These are phyloP conservation scores for Ustilago tritici DNA, from an alignment of 1,284 basidiomycete species.

Conservation along the genomic window DNA sequence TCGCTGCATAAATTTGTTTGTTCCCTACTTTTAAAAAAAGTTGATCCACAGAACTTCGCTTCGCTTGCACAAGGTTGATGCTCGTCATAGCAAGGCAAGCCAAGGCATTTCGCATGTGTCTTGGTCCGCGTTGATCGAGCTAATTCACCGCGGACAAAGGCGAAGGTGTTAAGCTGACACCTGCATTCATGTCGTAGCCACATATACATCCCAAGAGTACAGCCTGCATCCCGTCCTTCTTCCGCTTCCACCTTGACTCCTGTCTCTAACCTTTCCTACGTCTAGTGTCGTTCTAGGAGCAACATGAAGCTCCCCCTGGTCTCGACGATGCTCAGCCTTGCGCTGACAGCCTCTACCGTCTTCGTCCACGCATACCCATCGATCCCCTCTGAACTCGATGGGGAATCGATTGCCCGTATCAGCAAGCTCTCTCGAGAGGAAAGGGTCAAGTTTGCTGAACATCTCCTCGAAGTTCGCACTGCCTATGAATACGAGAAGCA, in stretches of 20 bases:
- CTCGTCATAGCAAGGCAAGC: slow-evolving; percentile 6
- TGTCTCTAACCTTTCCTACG: not conserved
- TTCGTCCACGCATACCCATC: slow-evolving; percentile 24
- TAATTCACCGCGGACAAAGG: not conserved
- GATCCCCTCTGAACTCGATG: slow-evolving; percentile 26
- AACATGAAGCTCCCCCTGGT: slow-evolving; percentile 31
- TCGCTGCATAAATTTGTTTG: slow-evolving; percentile 5
- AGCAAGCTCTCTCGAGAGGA: slow-evolving; percentile 24
- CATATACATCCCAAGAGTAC: not conserved
- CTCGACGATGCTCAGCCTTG: slow-evolving; percentile 19
- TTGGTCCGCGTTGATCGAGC: not conserved
- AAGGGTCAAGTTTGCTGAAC: slow-evolving; percentile 28
- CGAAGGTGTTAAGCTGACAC: not conserved
- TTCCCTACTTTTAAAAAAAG: not conserved
- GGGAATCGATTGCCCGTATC: slow-evolving; percentile 35
- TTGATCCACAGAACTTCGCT: not conserved
- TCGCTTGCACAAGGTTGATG: not conserved
- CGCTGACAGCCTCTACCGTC: slow-evolving; percentile 2
- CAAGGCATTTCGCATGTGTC: not conserved
- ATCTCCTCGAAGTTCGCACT: slow-evolving; percentile 37
- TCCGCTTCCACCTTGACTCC: not conserved
- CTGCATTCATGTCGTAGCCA: not conserved
- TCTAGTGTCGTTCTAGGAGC: not conserved
- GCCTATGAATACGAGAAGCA: slow-evolving; percentile 39
- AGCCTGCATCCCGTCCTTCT: too few species aligned